Percentiles rank a stretch among this genome's conserved stretches.
Conservation (phyloP, 2,329 filamentous ascomycete species). For the Fusarium hainanense region DNA sequence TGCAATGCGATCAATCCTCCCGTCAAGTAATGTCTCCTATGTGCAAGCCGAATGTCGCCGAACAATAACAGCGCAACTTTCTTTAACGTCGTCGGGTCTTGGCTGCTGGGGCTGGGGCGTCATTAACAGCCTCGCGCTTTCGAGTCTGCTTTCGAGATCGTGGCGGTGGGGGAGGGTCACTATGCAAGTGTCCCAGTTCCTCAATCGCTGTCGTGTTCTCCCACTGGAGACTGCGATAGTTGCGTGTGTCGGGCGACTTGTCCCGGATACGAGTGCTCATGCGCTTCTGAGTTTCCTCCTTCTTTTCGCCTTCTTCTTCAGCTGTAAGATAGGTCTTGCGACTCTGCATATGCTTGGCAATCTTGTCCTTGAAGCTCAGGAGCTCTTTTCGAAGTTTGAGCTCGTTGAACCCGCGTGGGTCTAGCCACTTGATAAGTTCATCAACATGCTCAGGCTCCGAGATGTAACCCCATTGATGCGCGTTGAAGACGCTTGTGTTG, state of each 20-base stretch:
- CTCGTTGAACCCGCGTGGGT: constrained; percentile 87
- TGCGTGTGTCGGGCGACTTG: constrained; percentile 58
- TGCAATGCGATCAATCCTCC: constrained; percentile 15
- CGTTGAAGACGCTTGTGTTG: constrained; percentile 77
- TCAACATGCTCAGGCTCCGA: constrained; percentile 83
- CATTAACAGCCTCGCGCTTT: constrained; percentile 60
- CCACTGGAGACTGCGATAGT: constrained; percentile 65
- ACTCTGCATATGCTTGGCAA: constrained; percentile 82
- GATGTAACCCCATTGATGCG: constrained; percentile 90
- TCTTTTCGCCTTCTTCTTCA: constrained; percentile 51
- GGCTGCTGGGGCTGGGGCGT: constrained; percentile 45
- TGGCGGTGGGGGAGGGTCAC: constrained; percentile 64
- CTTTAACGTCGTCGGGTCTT: constrained; percentile 48
- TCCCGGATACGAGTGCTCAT: constrained; percentile 61
- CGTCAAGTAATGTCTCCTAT: neutral
- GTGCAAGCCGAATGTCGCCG: neutral
- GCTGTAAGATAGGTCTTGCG: constrained; percentile 75
- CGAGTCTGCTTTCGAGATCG: constrained; percentile 62
- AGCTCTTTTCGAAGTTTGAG: constrained; percentile 89
- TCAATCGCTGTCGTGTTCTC: constrained; percentile 68
- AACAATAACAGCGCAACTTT: neutral
- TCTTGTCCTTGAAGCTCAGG: constrained; percentile 77
- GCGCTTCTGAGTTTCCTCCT: constrained; percentile 54
- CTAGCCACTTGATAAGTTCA: constrained; percentile 86
- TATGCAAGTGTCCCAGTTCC: constrained; percentile 68